phyloP scores from a whole-genome alignment of 2,329 filamentous ascomycete genomes.

The Fusarium continuum region DNA sequence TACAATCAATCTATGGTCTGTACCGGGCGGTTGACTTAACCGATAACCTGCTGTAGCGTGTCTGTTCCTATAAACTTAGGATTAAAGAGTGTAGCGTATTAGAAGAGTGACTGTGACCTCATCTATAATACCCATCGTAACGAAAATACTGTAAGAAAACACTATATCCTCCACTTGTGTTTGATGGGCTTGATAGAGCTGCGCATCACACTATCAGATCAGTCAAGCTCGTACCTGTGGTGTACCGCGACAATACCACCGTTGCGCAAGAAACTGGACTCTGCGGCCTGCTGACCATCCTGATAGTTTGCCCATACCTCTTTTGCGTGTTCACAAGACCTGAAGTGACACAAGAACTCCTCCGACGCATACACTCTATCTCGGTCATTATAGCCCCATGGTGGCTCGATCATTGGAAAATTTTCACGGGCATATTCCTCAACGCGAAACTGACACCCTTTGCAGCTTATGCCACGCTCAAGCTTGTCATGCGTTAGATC shows the following conservation, averaged over 20 bases:
- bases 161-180: no score
- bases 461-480: constrained; percentile 12
- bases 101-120: no score
- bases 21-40: no score
- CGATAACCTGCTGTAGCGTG: no score
- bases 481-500: background rate
- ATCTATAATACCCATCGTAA: no score
- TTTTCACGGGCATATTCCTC: background rate
- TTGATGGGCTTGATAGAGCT: no score
- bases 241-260: background rate
- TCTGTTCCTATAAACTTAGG: no score
- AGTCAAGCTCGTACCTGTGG: background rate
- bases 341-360: constrained; percentile 9
- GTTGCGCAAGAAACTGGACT: background rate
- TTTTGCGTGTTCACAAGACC: background rate
- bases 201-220: no score
- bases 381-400: constrained; percentile 17
- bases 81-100: no score
- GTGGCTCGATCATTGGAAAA: background rate
- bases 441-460: constrained; percentile 18
- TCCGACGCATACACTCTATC: constrained; percentile 5
- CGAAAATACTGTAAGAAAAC: no score
- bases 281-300: background rate
- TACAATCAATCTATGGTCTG: no score
- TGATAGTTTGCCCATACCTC: background rate